These are phyloP conservation scores for Penicillium sp. DNA, from an alignment of 2,329 filamentous ascomycete species.

Conservation along the genomic window DNA sequence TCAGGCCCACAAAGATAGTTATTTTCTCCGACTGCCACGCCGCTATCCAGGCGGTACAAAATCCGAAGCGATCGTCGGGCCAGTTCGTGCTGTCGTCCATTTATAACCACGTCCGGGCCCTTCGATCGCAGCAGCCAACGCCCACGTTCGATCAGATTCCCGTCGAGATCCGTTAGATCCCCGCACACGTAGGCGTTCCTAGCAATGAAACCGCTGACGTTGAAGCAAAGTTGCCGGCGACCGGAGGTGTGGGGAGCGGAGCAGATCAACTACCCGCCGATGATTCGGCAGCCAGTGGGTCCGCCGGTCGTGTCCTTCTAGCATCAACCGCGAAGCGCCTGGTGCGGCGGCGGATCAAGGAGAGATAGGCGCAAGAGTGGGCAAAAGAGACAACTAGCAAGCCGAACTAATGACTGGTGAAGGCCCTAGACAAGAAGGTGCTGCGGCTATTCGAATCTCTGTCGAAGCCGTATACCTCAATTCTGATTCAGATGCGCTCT, in stretches of 20 bases:
- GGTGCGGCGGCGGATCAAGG: background rate
- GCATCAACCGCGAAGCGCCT: background rate
- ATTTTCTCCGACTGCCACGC: conserved; percentile 14
- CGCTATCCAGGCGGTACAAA: conserved; percentile 5
- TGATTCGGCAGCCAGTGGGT: background rate
- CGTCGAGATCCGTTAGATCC: conserved; percentile 4
- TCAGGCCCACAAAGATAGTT: no score
- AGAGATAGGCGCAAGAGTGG: background rate
- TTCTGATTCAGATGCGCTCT: no score
- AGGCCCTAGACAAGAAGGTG: background rate
- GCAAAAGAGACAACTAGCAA: background rate
- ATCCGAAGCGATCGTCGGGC: conserved; percentile 11
- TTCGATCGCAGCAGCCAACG: background rate
- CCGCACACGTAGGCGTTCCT: conserved; percentile 5
- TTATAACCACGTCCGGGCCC: background rate
- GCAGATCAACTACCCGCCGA: no score
- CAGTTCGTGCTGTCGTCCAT: background rate
- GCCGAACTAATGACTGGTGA: background rate
- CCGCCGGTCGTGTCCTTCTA: background rate
- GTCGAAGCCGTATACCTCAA: no score
- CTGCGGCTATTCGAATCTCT: background rate
- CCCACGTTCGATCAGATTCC: background rate
- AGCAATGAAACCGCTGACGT: background rate
- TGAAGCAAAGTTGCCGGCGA: background rate
- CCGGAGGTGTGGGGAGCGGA: no score